Base-by-base conservation (phyloP, 176 grass and related monocot genomes). In the Triticum aestivum region DNA sequence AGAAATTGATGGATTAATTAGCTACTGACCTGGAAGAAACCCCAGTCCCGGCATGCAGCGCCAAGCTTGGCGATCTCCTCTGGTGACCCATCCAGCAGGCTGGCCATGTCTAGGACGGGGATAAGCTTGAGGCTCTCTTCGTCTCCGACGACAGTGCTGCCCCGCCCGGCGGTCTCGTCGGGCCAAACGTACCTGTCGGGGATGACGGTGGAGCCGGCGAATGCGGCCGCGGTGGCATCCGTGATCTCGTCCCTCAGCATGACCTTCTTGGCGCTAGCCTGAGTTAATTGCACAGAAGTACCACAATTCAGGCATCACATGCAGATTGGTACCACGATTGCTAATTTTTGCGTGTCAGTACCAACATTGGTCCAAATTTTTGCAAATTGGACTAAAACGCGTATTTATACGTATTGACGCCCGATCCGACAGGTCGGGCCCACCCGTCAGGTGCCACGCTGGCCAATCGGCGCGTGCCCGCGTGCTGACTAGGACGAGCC, bases 21-120 rank as follows among this genome's bases (percentile, higher is more conserved):
- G 15, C 2, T 37, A 68, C 11, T 49, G 4, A 69, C 66, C 32
- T 69, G 30, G 7, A 73, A 73, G 70, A 73, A 27, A 73, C 71
- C 71, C 71, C 39, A 73, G 10, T 15, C 71, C 13, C n/a, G 71
- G 8, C 71, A 73, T 47, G 71, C 71, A 27, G 39, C 24, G 21
- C n/a, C n/a, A n/a, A 73, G 71, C 71, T 47, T 73, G 3, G 21
- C 71, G n/a, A 73, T 45, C 11, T 73, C 71, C 71, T 73, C 71
- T 73, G 44, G 39, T 8, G 71, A 73, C 71, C 42, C n/a, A 27
- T 73, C 71, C 38, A 73, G n/a, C 39, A 73, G 38, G 11, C n/a
- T 45, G 5, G 71, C 12, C 71, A 73, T 73, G 71, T 73, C 71
- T 3, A 73, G 5, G 6, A 71, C 20, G 4, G 69, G 68, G 17